These are phyloP conservation scores for Leccinum variicolor DNA, from an alignment of 768 basidiomycete species.

Conservation along the genomic window DNA sequence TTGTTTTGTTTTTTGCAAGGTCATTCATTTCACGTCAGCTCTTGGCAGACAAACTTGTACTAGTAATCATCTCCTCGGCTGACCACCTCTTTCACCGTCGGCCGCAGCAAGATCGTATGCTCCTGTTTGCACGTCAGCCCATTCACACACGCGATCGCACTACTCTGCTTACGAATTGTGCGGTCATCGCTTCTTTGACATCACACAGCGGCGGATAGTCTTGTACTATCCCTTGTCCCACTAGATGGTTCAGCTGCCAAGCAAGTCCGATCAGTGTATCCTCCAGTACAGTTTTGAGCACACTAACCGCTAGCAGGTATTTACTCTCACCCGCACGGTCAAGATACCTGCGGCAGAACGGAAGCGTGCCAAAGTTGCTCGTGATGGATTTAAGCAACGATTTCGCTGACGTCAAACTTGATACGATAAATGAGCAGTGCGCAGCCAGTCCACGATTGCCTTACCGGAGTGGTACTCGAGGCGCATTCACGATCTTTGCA, in stretches of 20 bases:
- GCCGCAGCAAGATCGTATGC: constrained; percentile 81
- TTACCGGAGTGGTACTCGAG: constrained; percentile 72
- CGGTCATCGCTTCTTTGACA: constrained; percentile 83
- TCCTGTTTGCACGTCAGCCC: constrained; percentile 46
- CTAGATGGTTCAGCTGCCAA: constrained; percentile 80
- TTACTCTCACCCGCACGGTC: constrained; percentile 91
- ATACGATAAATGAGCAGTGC: neutral
- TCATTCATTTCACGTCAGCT: constrained; percentile 3
- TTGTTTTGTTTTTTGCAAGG: neutral
- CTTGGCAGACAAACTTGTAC: constrained; percentile 9
- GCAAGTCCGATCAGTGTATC: neutral
- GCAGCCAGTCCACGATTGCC: constrained; percentile 17
- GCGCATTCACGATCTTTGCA: constrained; percentile 67
- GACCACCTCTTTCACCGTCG: constrained; percentile 81
- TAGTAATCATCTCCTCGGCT: constrained; percentile 83
- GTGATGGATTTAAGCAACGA: constrained; percentile 84
- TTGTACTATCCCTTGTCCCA: constrained; percentile 82
- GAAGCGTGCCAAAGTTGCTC: constrained; percentile 90
- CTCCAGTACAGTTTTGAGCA: neutral
- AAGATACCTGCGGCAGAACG: constrained; percentile 93
- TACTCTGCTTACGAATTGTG: constrained; percentile 67
- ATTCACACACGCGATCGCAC: neutral
- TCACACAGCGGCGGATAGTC: constrained; percentile 94
- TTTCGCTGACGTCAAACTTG: constrained; percentile 80
- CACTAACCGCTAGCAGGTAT: constrained; percentile 81